Evolutionary conservation across 2,329 filamentous ascomycete species (phyloP).

Genomic region (Amauroascus niger): DNA sequence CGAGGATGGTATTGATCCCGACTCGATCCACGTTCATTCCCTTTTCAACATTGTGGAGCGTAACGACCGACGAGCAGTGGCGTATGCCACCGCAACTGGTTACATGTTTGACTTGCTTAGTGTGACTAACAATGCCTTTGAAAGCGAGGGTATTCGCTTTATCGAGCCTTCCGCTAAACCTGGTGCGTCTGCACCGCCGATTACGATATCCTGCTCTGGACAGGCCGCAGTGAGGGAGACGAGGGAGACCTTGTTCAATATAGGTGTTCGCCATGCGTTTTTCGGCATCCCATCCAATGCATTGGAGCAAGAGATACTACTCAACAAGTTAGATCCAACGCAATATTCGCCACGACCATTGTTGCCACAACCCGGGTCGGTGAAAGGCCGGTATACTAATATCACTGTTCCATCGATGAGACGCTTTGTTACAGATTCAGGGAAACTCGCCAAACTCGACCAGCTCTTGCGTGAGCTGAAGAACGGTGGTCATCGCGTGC

Average conservation of each 20-base stretch:
- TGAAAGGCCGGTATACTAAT: constrained; percentile 77
- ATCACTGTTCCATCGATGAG: constrained; percentile 93
- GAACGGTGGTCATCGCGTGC: constrained; percentile 80
- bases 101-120: constrained; percentile 68
- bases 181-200: constrained; percentile 72
- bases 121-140: constrained; percentile 57
- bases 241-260: constrained; percentile 68
- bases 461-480: constrained; percentile 80
- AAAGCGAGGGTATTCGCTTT: constrained; percentile 60
- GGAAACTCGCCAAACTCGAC: constrained; percentile 88
- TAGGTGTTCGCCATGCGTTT: constrained; percentile 61
- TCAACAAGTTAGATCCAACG: constrained; percentile 55
- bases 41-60: constrained; percentile 72
- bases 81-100: constrained; percentile 62
- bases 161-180: constrained; percentile 75
- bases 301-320: constrained; percentile 65
- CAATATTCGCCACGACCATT: constrained; percentile 53
- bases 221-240: constrained; percentile 53
- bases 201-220: constrained; percentile 67
- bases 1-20: constrained; percentile 51
- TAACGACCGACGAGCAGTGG: constrained; percentile 55
- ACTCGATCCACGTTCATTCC: constrained; percentile 62
- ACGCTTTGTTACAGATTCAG: constrained; percentile 93
- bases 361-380: constrained; percentile 67
- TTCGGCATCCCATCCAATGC: constrained; percentile 52